A percentile compares a stretch with the other conserved stretches of the same genome.
Conservation (phyloP, 768 basidiomycete genomes). For the Austroboletus eburneus region DNA sequence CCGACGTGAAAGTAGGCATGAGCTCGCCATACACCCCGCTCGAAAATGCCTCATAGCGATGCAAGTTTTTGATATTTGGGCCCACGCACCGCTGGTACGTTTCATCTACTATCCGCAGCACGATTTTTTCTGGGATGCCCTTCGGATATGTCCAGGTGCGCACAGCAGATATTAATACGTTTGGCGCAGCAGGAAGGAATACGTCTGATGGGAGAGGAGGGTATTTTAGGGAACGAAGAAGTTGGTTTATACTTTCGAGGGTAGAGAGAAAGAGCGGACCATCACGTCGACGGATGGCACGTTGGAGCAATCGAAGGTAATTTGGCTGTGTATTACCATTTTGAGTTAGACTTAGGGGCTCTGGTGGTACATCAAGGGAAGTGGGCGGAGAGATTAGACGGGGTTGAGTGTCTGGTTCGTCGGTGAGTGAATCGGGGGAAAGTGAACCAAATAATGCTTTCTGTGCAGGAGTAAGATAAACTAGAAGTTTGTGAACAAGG, state of each 20-base stretch:
- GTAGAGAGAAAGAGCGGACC: slow-evolving; percentile 68
- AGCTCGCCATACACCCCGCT: slow-evolving; percentile 89
- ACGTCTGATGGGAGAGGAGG: slow-evolving; percentile 51
- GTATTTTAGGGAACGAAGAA: slow-evolving; percentile 64
- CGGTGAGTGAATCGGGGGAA: slow-evolving; percentile 38
- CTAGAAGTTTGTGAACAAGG: slow-evolving; percentile 33
- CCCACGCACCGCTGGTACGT: slow-evolving; percentile 93
- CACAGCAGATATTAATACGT: slow-evolving; percentile 46
- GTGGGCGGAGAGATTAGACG: slow-evolving; percentile 33
- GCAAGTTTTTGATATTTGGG: slow-evolving; percentile 77
- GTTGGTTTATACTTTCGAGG: slow-evolving; percentile 56
- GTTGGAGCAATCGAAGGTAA: slow-evolving; percentile 58
- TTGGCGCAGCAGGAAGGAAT: slow-evolving; percentile 42
- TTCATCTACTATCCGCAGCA: slow-evolving; percentile 80
- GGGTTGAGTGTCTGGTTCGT: slow-evolving; percentile 21
- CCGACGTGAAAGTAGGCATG: slow-evolving; percentile 66
- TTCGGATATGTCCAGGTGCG: slow-evolving; percentile 38
- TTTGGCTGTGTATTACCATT: slow-evolving; percentile 21
- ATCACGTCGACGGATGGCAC: slow-evolving; percentile 64
- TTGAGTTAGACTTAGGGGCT: slow-evolving; percentile 17
- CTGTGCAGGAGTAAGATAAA: slow-evolving; percentile 64
- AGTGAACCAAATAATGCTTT: slow-evolving; percentile 64
- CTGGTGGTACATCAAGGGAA: slow-evolving; percentile 29
- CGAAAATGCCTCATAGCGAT: slow-evolving; percentile 78
- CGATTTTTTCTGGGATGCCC: slow-evolving; percentile 60